phyloP scores from a whole-genome alignment of 331 rosid genomes.

The Quercus lobata region DNA sequence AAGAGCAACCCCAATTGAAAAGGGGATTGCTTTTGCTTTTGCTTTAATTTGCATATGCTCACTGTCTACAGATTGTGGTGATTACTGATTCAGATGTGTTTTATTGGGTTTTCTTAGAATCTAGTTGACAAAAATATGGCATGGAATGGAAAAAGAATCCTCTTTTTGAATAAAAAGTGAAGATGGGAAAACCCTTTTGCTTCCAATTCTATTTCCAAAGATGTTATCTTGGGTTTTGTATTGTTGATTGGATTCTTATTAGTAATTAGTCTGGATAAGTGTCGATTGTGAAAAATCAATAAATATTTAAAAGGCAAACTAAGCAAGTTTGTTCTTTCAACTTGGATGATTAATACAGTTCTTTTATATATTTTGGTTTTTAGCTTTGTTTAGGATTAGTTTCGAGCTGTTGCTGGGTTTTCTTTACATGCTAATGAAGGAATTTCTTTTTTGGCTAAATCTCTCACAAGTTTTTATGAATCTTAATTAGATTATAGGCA shows the following conservation, averaged over 20 bases:
- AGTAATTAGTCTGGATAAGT: not conserved
- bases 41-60: too few relatives aligned
- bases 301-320: not conserved
- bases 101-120: too few relatives aligned
- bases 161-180: not conserved
- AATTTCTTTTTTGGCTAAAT: not conserved
- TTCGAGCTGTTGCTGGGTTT: not conserved
- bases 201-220: not conserved
- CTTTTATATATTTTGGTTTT: not conserved
- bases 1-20: too few relatives aligned
- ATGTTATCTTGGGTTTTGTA: not conserved
- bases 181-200: not conserved
- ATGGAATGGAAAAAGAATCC: too few relatives aligned
- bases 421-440: not conserved
- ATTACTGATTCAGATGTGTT: too few relatives aligned
- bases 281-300: not conserved
- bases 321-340: not conserved
- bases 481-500: not conserved
- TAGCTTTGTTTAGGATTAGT: not conserved
- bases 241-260: not conserved
- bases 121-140: too few relatives aligned
- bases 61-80: too few relatives aligned
- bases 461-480: not conserved
- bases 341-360: not conserved
- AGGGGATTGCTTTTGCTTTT: too few relatives aligned